Conservation (phyloP, 2,329 filamentous ascomycete genomes). For the Fusarium tuaranense region DNA sequence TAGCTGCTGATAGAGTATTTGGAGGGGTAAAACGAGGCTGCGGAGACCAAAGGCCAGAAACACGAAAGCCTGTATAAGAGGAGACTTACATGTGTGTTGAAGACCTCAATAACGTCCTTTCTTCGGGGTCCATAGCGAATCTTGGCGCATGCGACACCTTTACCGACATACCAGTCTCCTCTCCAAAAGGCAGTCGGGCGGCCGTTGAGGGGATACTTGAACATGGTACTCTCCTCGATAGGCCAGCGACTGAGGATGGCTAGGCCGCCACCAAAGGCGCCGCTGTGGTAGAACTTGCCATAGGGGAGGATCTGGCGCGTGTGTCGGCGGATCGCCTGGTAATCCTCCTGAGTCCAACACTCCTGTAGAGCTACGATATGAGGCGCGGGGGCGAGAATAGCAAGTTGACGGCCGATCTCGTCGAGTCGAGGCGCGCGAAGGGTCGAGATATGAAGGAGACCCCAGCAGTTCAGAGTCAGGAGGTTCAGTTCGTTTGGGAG, state of each 20-base stretch:
- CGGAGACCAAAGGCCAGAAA: neutral
- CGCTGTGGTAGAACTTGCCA: slow-evolving; percentile 92
- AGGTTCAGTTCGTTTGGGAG: slow-evolving; percentile 76
- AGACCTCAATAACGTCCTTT: slow-evolving; percentile 84
- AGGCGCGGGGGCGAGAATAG: slow-evolving; percentile 73
- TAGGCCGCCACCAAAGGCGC: slow-evolving; percentile 89
- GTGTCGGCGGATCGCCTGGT: slow-evolving; percentile 78
- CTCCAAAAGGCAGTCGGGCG: slow-evolving; percentile 93
- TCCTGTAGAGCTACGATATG: slow-evolving; percentile 95
- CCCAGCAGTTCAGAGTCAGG: slow-evolving; percentile 96
- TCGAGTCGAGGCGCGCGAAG: slow-evolving; percentile 81
- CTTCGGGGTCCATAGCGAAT: slow-evolving; percentile 76
- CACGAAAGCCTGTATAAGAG: neutral
- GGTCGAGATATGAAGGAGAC: slow-evolving; percentile 86
- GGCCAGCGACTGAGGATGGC: slow-evolving; percentile 93
- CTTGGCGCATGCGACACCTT: slow-evolving; percentile 87
- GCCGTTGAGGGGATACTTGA: slow-evolving; percentile 89
- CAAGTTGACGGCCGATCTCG: slow-evolving; percentile 87
- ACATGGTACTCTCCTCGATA: slow-evolving; percentile 89
- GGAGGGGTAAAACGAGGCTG: neutral
- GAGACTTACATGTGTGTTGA: slow-evolving; percentile 82
- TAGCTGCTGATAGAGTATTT: neutral
- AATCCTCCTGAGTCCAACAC: slow-evolving; percentile 91
- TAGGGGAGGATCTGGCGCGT: slow-evolving; percentile 83
- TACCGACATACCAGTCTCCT: slow-evolving; percentile 97